phyloP scores from a whole-genome alignment of 2,329 filamentous ascomycete species.

The Pseudocercospora eumusae region DNA sequence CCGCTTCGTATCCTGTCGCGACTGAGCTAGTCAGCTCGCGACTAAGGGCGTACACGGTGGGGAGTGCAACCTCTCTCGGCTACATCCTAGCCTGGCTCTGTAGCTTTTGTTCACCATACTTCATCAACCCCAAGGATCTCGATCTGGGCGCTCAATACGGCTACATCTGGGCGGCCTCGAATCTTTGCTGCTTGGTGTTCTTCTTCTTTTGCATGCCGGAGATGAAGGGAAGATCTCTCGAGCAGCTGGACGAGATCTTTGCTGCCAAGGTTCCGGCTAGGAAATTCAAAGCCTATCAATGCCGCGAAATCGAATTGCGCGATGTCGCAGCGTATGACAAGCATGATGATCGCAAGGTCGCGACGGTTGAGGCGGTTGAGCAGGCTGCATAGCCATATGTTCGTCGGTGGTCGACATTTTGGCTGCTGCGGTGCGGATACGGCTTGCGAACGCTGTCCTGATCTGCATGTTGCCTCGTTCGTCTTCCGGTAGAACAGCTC shows the following conservation, averaged over 20 bases:
- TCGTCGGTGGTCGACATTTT: no score
- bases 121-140: neutral
- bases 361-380: neutral
- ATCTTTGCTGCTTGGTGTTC: constrained; percentile 1
- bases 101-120: neutral
- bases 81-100: neutral
- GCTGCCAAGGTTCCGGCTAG: constrained; percentile 9
- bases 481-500: no score
- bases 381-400: neutral
- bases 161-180: neutral
- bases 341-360: neutral
- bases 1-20: neutral
- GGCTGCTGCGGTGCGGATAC: no score
- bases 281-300: constrained; percentile 7
- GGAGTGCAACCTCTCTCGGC: neutral
- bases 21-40: neutral
- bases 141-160: neutral
- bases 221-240: constrained; percentile 11
- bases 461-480: no score
- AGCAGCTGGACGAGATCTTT: constrained; percentile 20
- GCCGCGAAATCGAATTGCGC: neutral
- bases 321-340: neutral
- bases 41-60: neutral
- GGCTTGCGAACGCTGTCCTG: no score
- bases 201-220: constrained; percentile 16